Evolutionary conservation across 140 eudicot species (phyloP), one percentile per base, ranked within the genome.

Genomic region (Bidens hawaiensis): DNA sequence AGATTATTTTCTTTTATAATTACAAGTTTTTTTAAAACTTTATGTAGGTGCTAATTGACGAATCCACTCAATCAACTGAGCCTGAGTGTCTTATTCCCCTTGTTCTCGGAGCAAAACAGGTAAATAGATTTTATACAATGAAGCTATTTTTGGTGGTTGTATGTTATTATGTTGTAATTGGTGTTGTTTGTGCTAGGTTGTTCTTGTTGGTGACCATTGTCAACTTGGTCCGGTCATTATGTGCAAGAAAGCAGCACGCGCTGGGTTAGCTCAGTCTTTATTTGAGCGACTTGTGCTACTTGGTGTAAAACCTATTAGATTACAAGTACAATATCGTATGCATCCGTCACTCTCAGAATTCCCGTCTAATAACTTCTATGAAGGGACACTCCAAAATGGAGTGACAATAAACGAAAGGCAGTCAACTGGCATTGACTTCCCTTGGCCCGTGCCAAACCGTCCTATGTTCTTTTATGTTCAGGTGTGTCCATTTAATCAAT

Each of bases 231-330:
- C 99, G 27, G 99, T 94, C 56, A 94, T 94, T 25, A 94, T 94
- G 99, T 94, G 99, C 88, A 94, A 94, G 83, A 94, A 94, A 85
- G 99, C 99, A 63, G 99, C 99, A 47, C 88, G 99, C 13, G 97
- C 99, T 75, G 99, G 99, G 47, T 54, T 94, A 62, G 99, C 99
- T 12, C 99, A 94, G 36, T 88, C 97, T 48, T 75, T 94, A 31
- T 94, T 94, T 81, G 99, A 94, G 68, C 86, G 99, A 4, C 97
- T 94, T 57, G 97, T 94, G 75, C 66, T 83, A 10, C 95, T 94
- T 38, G 97, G 97, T 31, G 99, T 94, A 38, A 94, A 94, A 56
- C 97, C 99, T 21, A 94, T 94, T 31, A 77, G 99, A 62, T 79
- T 94, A 77, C 99, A 94, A 90, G 99, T 94, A 65, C 99, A 94